phyloP scores from a whole-genome alignment of 202 grass and related monocot genomes.

The Digitaria exilis region DNA sequence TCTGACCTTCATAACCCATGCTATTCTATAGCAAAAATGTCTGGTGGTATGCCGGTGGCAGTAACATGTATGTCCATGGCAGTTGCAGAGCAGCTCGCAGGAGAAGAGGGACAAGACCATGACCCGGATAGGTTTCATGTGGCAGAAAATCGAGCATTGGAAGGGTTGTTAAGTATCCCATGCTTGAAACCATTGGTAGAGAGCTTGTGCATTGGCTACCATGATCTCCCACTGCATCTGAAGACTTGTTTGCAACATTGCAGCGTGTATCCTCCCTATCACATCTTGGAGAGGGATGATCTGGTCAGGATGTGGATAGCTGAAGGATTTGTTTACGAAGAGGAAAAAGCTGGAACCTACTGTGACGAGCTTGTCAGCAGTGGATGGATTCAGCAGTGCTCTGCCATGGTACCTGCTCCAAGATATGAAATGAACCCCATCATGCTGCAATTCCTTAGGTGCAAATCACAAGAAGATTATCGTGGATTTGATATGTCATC shows the following conservation, averaged over 20 bases:
- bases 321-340: neutral
- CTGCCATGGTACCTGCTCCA: no score
- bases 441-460: neutral
- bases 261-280: neutral
- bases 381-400: neutral
- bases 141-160: no score
- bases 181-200: neutral
- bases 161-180: no score
- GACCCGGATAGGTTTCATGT: no score
- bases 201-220: neutral
- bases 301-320: neutral
- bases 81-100: no score
- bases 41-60: no score
- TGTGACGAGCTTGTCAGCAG: neutral
- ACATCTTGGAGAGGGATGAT: accelerated
- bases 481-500: neutral
- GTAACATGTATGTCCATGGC: no score
- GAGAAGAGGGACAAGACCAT: no score
- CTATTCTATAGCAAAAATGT: no score
- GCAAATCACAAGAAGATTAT: neutral
- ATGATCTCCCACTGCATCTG: neutral
- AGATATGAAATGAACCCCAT: neutral
- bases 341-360: neutral
- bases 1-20: no score
- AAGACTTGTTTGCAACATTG: neutral